Evolutionary conservation across 306 rosid genomes (phyloP), one percentile per base, ranked within the genome.

Genomic region (Sicyos baderoa): DNA sequence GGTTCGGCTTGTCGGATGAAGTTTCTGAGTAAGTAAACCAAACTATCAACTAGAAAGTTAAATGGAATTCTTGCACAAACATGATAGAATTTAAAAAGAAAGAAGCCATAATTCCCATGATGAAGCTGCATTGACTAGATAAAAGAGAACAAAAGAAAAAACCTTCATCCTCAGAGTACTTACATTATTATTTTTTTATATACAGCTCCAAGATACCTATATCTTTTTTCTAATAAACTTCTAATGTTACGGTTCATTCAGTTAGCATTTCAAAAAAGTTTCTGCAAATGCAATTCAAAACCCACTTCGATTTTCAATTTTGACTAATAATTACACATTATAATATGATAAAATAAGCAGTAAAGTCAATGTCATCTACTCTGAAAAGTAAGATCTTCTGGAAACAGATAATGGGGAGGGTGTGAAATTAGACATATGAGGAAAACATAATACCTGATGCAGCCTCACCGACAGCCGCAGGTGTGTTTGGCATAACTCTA

Each of bases 401-500:
- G 17, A 21, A 53, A 71, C 21, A 54, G 37, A 17, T 23, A 48
- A 3, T 16, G 7, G 35, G 22, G 27, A 18, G 40, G 6, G 61
- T 0, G 52, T 42, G 9, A 63, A 8, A 37, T 25, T 22, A 42
- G 10, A 47, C 35, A 47, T 0, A 14, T 27, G 56, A 40, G 18
- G 16, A 64, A 16, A 54, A 35, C n/a, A n/a, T 59, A 16, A 74
- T 85, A 91, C 97, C 96, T 74, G 91, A 78, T 35, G 96, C 91
- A 49, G 95, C 96, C 79, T 85, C 79, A 17, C 91, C 87, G 47
- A 91, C 91, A 45, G 91, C 81, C 50, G 96, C 81, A 18, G 97
- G 84, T 47, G 97, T 88, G 66, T 79, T 85, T 48, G 91, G 96
- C 87, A 91, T 85, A 51, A 91, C 95, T 79, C 96, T 83, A 45